Evolutionary conservation across 1,284 basidiomycete species (phyloP), one percentile per base, ranked within the genome.

Genomic region (Calocybe gambosa): DNA sequence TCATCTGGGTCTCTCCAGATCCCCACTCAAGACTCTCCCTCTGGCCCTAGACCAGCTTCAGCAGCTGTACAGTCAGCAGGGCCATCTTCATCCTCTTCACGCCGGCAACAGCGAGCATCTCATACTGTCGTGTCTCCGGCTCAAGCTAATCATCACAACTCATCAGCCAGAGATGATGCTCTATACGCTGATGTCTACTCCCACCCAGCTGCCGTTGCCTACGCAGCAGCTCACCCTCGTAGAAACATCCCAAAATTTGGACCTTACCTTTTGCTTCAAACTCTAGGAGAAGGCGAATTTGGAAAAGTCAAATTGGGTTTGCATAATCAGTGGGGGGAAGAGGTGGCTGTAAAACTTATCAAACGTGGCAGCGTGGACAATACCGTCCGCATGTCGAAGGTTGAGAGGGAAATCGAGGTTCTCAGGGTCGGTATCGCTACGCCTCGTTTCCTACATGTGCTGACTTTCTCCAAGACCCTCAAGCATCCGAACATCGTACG

Each of bases 261-360:
- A 0, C 91, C 93, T 2, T 97, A 97, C 66, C 74, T 97, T n/a
- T 77, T 97, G 35, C 71, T 97, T 9, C 93, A 96, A 65, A 97
- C 93, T 0, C 76, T 97, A 9, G 94, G 96, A 38, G 95, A 99
- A 67, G 96, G 96, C 57, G 96, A 99, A 72, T 99, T 99, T 63
- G 96, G 95, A 47, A 99, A 99, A 65, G 95, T 99, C 69, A 99
- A 99, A 66, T 82, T 99, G 20, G 96, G 96, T 7, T 77, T 99
- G 39, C 95, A 99, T 64, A 77, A 75, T 54, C 85, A 91, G 54
- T 98, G 89, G 82, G 95, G 93, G 21, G 94, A 98, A 65, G 95
- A 99, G 64, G 94, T 97, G n/a, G 96, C 96, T 12, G 93, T 99
- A 64, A 99, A 99, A 73, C 77, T 99, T 54, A 98, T 99, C 61